phyloP scores from a whole-genome alignment of 1,284 basidiomycete species.

The Entoloma clypeatum region DNA sequence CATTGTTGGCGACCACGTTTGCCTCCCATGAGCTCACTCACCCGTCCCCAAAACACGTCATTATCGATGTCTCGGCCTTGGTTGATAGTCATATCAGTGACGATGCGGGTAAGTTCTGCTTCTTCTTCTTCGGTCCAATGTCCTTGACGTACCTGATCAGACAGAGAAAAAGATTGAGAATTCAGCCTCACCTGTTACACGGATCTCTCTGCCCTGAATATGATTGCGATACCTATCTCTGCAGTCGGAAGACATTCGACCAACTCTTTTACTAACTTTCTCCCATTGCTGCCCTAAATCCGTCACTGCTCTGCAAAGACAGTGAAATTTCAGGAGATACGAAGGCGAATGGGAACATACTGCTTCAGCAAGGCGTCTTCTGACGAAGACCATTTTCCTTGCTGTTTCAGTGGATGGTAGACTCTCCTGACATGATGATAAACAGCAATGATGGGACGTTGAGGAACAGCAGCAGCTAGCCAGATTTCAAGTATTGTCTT shows the following conservation, averaged over 20 bases:
- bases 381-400: constrained; percentile 66
- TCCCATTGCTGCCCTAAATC: constrained; percentile 78
- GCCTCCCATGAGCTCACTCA: constrained; percentile 72
- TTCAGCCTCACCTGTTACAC: constrained; percentile 42
- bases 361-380: constrained; percentile 66
- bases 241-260: constrained; percentile 74
- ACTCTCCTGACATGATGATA: constrained; percentile 74
- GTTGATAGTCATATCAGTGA: constrained; percentile 65
- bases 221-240: constrained; percentile 82
- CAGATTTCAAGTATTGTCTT: constrained; percentile 6
- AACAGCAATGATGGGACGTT: constrained; percentile 74
- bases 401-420: constrained; percentile 61
- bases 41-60: constrained; percentile 78
- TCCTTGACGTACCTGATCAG: constrained; percentile 32
- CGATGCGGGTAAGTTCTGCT: constrained; percentile 63
- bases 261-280: constrained; percentile 62
- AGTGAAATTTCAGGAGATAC: constrained; percentile 1
- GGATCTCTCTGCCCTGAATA: constrained; percentile 55
- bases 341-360: constrained; percentile 35
- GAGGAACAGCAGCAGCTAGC: constrained; percentile 61
- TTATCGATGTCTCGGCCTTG: constrained; percentile 68
- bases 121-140: constrained; percentile 74
- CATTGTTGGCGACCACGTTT: constrained; percentile 75
- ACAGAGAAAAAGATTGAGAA: constrained; percentile 1
- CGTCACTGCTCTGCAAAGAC: constrained; percentile 50